Percentiles rank a stretch among this genome's conserved stretches.
phyloP scores from a whole-genome alignment of 495 filamentous ascomycete genomes.

The Parathielavia hyrcaniae region DNA sequence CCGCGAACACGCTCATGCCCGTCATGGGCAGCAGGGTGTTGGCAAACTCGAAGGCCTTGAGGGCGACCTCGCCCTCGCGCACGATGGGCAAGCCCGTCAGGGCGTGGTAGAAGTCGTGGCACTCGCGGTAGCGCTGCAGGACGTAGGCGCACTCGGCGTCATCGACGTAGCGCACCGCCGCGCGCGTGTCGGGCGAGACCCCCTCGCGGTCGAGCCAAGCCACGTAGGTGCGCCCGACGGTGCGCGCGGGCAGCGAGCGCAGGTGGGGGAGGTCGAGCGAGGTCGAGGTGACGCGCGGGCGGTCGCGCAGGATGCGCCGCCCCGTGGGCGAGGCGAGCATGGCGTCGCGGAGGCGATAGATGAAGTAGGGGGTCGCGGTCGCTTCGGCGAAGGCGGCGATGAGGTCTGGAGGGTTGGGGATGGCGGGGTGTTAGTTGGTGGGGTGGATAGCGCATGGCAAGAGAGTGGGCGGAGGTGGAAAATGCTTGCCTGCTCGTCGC shows the following conservation, averaged over 20 bases:
- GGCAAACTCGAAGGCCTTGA: constrained; percentile 94
- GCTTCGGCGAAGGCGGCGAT: constrained; percentile 91
- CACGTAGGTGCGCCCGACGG: constrained; percentile 79
- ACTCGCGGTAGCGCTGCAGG: constrained; percentile 97
- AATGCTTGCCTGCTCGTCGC: constrained; percentile 57
- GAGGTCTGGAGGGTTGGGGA: constrained; percentile 54
- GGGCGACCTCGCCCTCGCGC: constrained; percentile 84
- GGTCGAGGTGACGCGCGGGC: constrained; percentile 78
- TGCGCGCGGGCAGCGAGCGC: constrained; percentile 62
- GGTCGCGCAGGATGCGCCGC: constrained; percentile 82
- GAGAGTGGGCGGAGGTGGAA: neutral
- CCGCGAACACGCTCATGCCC: constrained; percentile 56
- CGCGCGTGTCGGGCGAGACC: constrained; percentile 84
- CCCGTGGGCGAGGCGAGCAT: constrained; percentile 85
- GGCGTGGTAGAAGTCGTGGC: constrained; percentile 97
- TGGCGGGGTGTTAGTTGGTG: constrained; percentile 8
- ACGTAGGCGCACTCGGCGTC: constrained; percentile 94
- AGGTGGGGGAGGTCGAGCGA: constrained; percentile 65
- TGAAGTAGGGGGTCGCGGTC: constrained; percentile 91
- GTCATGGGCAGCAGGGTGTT: constrained; percentile 96
- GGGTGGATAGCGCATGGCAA: neutral
- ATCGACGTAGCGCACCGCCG: constrained; percentile 79
- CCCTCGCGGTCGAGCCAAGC: constrained; percentile 87
- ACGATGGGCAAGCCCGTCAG: constrained; percentile 88
- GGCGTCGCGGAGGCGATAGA: constrained; percentile 79